These are phyloP conservation scores for Metarhizium humberi DNA, from an alignment of 2,329 filamentous ascomycete genomes.

Conservation along the genomic window DNA sequence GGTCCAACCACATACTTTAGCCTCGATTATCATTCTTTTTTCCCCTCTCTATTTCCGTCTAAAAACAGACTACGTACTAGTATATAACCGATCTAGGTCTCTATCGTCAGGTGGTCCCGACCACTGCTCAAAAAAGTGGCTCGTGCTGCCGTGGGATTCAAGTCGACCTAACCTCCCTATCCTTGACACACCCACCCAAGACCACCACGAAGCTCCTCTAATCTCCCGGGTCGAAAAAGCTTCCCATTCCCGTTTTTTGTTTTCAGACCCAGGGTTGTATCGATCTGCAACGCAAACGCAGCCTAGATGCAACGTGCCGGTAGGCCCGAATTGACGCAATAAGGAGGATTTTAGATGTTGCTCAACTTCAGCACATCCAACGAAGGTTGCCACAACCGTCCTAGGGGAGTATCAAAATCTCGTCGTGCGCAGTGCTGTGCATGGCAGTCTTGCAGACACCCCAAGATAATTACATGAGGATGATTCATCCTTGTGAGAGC, in stretches of 20 bases:
- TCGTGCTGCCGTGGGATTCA: not conserved
- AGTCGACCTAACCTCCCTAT: not conserved
- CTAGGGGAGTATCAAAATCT: not conserved
- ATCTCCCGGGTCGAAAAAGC: not conserved
- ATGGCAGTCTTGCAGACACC: not conserved
- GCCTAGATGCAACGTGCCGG: not conserved
- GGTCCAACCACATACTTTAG: no score
- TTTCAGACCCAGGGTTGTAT: not conserved
- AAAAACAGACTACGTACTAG: no score
- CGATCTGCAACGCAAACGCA: not conserved
- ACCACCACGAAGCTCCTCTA: not conserved
- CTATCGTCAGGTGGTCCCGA: no score
- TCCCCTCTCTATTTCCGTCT: no score
- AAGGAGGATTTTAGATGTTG: not conserved
- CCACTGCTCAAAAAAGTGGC: not conserved
- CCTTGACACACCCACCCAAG: not conserved
- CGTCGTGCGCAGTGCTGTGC: not conserved
- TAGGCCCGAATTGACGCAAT: not conserved
- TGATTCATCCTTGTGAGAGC: not conserved
- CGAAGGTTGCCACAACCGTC: not conserved
- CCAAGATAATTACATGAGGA: not conserved
- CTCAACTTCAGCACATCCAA: not conserved
- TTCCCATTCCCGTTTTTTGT: not conserved
- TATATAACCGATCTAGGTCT: no score
- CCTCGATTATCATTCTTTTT: no score